Evolutionary conservation across 352 stramenopile species (phyloP).

Genomic region (Phytopythium cucurbitacearum): DNA sequence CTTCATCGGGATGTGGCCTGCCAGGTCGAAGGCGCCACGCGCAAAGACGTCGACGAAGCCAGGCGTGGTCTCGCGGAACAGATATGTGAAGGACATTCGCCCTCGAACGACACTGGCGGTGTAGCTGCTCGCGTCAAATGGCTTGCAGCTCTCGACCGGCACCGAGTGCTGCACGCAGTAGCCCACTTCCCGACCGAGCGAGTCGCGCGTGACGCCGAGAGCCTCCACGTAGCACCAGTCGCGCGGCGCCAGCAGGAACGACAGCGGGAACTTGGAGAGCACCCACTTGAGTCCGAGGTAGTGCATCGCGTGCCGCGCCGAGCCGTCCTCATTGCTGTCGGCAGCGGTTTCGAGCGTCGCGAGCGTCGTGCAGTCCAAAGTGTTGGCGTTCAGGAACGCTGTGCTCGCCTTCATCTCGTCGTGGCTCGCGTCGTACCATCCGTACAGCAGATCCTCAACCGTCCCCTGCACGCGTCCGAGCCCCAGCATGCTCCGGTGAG

Average conservation of each 20-base stretch:
- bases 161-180: conserved; percentile 42
- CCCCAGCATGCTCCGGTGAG: conserved; percentile 27
- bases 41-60: conserved; percentile 33
- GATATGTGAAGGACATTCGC: conserved; percentile 25
- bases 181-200: conserved; percentile 21
- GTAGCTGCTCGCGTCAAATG: conserved; percentile 20
- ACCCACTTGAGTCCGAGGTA: conserved; percentile 42
- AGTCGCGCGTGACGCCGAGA: conserved; percentile 29
- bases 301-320: conserved; percentile 19
- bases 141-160: conserved; percentile 23
- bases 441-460: conserved; percentile 43
- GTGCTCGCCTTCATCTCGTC: conserved; percentile 32
- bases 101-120: conserved; percentile 18
- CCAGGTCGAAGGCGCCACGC: conserved; percentile 37
- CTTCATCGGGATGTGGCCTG: conserved; percentile 18
- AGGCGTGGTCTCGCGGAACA: conserved; percentile 27
- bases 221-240: conserved; percentile 43
- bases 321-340: conserved; percentile 16
- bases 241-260: conserved; percentile 22
- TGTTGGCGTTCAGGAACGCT: conserved; percentile 27
- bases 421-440: conserved; percentile 22
- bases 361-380: conserved; percentile 35
- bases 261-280: conserved; percentile 16
- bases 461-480: conserved; percentile 25
- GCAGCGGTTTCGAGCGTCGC: conserved; percentile 17